These are phyloP conservation scores for Pulveroboletus sp. DNA, from an alignment of 768 basidiomycete species.

Conservation along the genomic window DNA sequence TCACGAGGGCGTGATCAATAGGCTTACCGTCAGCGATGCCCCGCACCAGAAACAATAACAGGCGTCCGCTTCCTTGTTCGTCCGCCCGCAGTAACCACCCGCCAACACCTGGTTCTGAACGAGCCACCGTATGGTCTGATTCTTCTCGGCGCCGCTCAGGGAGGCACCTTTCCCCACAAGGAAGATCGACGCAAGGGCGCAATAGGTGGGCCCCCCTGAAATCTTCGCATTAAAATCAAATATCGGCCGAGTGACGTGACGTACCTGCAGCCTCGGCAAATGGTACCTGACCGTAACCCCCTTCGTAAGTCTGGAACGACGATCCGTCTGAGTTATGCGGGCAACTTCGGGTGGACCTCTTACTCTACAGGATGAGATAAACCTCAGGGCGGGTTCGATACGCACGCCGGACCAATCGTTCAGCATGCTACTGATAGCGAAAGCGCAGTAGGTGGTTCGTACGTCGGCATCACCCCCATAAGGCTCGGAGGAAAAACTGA, in stretches of 20 bases:
- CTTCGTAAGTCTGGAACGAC: slow-evolving; percentile 76
- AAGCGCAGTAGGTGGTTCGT: slow-evolving; percentile 83
- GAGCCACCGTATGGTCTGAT: slow-evolving; percentile 71
- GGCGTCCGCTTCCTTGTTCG: slow-evolving; percentile 83
- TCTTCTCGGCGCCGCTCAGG: slow-evolving; percentile 38
- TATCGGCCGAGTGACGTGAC: slow-evolving; percentile 10
- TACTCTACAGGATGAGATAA: slow-evolving; percentile 72
- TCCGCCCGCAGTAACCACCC: slow-evolving; percentile 87
- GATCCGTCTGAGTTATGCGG: neutral
- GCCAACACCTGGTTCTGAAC: slow-evolving; percentile 56
- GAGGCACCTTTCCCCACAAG: slow-evolving; percentile 36
- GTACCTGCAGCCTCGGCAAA: slow-evolving; percentile 82
- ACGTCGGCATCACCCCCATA: slow-evolving; percentile 70
- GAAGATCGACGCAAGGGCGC: slow-evolving; percentile 72
- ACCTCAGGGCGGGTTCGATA: slow-evolving; percentile 54
- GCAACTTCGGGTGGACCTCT: slow-evolving; percentile 15
- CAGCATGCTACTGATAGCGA: slow-evolving; percentile 75
- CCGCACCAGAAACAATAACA: slow-evolving; percentile 98
- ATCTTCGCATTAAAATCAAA: neutral
- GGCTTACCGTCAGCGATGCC: slow-evolving; percentile 68
- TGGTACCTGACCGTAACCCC: slow-evolving; percentile 84
- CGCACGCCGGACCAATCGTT: slow-evolving; percentile 76
- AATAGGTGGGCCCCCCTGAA: slow-evolving; percentile 91
- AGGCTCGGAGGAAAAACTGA: slow-evolving; percentile 71
- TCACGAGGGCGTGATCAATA: neutral